phyloP scores from a whole-genome alignment of 2,329 filamentous ascomycete genomes.

The Aspergillus puulaauensis region DNA sequence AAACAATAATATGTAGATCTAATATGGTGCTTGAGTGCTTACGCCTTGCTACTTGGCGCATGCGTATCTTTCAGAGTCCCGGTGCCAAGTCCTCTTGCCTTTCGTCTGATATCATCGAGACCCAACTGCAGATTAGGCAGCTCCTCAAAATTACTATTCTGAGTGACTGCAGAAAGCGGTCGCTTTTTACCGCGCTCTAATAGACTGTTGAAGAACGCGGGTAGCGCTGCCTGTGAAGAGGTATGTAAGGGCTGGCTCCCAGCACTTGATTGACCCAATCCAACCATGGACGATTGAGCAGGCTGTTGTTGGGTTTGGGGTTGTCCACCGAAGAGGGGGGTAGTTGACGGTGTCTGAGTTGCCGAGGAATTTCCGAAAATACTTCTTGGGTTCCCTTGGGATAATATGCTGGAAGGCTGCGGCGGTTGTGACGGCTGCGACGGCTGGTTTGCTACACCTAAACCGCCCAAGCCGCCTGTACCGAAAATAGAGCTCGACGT shows the following conservation, averaged over 20 bases:
- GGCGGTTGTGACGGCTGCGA: constrained; percentile 1
- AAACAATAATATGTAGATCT: neutral
- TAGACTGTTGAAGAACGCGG: constrained; percentile 64
- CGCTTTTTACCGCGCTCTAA: constrained; percentile 67
- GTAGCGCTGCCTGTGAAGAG: constrained; percentile 43
- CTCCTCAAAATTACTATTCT: constrained; percentile 62
- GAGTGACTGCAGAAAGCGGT: constrained; percentile 64
- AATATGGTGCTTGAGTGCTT: constrained; percentile 26
- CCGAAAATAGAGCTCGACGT: constrained; percentile 31
- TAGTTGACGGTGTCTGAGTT: constrained; percentile 22
- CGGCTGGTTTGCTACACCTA: constrained; percentile 24
- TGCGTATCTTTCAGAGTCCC: constrained; percentile 52
- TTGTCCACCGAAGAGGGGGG: constrained; percentile 28
- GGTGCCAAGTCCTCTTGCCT: constrained; percentile 74
- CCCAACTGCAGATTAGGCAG: constrained; percentile 88
- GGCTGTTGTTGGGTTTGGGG: constrained; percentile 26
- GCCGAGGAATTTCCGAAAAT: constrained; percentile 25
- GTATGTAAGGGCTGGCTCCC: constrained; percentile 25
- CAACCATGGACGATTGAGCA: constrained; percentile 26
- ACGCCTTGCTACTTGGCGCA: constrained; percentile 53
- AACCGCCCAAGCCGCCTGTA: constrained; percentile 24
- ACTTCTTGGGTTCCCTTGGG: constrained; percentile 26
- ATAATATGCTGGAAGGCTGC: constrained; percentile 25
- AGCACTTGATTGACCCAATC: constrained; percentile 27
- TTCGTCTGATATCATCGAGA: constrained; percentile 77